These are phyloP conservation scores for Erysiphe neolycopersici DNA, from an alignment of 2,329 filamentous ascomycete species.

Conservation along the genomic window DNA sequence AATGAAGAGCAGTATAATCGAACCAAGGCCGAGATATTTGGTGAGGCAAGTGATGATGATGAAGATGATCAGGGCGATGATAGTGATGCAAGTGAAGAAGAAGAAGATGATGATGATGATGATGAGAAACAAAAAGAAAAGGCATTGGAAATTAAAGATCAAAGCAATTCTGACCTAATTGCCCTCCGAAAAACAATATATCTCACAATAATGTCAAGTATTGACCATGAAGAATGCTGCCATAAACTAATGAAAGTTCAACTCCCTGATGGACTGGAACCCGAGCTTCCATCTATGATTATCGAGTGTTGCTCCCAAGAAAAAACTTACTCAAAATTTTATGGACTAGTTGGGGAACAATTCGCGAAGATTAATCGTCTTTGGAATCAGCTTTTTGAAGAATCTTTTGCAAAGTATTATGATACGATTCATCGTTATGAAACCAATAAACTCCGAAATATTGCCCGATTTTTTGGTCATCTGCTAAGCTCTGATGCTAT, in stretches of 20 bases:
- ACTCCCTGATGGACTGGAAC: slow-evolving; percentile 62
- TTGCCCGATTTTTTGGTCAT: slow-evolving; percentile 84
- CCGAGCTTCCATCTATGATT: slow-evolving; percentile 85
- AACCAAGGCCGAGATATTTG: slow-evolving; percentile 78
- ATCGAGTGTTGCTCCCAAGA: slow-evolving; percentile 94
- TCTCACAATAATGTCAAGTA: slow-evolving; percentile 88
- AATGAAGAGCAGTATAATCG: slow-evolving; percentile 77
- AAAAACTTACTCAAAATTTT: slow-evolving; percentile 93
- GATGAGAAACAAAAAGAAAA: slow-evolving; percentile 56
- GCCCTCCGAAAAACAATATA: slow-evolving; percentile 88
- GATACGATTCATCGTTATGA: slow-evolving; percentile 94
- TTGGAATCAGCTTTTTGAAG: slow-evolving; percentile 82
- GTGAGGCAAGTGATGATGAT: slow-evolving; percentile 70
- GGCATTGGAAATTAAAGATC: slow-evolving; percentile 87
- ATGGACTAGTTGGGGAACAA: slow-evolving; percentile 75
- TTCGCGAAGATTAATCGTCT: slow-evolving; percentile 90
- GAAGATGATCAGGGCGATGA: slow-evolving; percentile 23
- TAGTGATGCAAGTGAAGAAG: slow-evolving; percentile 30
- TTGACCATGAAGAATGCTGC: slow-evolving; percentile 86
- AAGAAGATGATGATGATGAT: slow-evolving; percentile 37
- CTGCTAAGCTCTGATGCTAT: slow-evolving; percentile 70
- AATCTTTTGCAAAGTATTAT: slow-evolving; percentile 78
- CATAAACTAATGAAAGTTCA: slow-evolving; percentile 94
- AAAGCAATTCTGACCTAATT: slow-evolving; percentile 86
- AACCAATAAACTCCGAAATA: slow-evolving; percentile 82